These are phyloP conservation scores for Coccinonectria pachysandricola DNA, from an alignment of 2,329 filamentous ascomycete genomes.

Conservation along the genomic window DNA sequence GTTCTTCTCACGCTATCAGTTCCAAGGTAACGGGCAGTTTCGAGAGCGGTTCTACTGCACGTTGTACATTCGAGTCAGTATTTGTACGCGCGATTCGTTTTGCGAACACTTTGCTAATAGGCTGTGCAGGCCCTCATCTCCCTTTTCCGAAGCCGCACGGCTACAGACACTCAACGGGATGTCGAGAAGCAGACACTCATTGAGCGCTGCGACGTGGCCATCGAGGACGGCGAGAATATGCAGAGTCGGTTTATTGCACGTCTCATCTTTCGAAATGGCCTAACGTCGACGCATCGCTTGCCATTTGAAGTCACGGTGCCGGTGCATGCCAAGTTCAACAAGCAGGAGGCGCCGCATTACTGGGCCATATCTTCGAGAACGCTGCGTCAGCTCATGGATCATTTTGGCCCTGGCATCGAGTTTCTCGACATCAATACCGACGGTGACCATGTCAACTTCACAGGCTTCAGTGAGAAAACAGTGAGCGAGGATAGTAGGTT, in stretches of 20 bases:
- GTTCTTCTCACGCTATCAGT: conserved; percentile 67
- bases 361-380: conserved; percentile 66
- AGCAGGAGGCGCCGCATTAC: conserved; percentile 51
- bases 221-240: conserved; percentile 60
- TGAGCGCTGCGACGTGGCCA: conserved; percentile 62
- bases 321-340: conserved; percentile 66
- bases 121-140: conserved; percentile 51
- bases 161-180: conserved; percentile 45
- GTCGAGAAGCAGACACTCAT: conserved; percentile 59
- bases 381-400: conserved; percentile 65
- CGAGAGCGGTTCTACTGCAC: conserved; percentile 61
- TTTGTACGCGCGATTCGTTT: background rate
- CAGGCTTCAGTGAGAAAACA: conserved; percentile 73
- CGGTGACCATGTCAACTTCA: conserved; percentile 64
- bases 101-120: background rate
- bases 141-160: conserved; percentile 58
- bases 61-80: conserved; percentile 56
- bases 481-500: conserved; percentile 45
- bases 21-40: conserved; percentile 40
- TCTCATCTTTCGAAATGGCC: conserved; percentile 63
- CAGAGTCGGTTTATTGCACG: conserved; percentile 67
- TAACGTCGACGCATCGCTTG: conserved; percentile 67
- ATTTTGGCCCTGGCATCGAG: conserved; percentile 71
- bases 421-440: conserved; percentile 70
- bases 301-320: conserved; percentile 67